phyloP scores from a whole-genome alignment of 495 filamentous ascomycete species.

The Immersiella caudata region DNA sequence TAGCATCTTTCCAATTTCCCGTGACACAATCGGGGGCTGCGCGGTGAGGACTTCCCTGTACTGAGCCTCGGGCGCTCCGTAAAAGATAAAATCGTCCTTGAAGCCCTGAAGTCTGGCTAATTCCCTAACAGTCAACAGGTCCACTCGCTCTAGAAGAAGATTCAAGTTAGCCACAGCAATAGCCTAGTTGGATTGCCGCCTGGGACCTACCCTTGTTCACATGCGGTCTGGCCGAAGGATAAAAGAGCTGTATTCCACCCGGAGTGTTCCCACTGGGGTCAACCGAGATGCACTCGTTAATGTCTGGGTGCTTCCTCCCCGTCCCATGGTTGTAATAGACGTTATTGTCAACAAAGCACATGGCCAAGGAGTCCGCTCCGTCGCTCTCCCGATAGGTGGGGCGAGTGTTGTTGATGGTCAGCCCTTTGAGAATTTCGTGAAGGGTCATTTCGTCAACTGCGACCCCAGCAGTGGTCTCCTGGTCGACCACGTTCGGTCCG shows the following conservation, averaged over 20 bases:
- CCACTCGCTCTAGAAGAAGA: neutral
- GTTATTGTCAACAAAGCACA: neutral
- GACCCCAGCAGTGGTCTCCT: neutral
- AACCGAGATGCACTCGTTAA: neutral
- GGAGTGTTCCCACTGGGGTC: neutral
- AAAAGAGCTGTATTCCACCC: neutral
- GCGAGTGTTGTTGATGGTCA: neutral
- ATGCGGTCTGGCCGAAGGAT: neutral
- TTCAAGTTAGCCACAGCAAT: neutral
- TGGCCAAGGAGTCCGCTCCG: neutral
- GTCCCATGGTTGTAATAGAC: slow-evolving; percentile 1
- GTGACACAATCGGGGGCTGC: neutral
- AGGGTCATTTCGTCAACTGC: neutral
- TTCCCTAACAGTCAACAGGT: slow-evolving; percentile 1
- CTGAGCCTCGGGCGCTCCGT: neutral
- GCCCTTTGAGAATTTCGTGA: neutral
- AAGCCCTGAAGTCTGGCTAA: slow-evolving; percentile 4
- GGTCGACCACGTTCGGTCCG: neutral
- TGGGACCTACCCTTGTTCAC: slow-evolving; percentile 5
- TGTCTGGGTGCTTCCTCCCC: neutral
- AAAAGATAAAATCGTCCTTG: slow-evolving; percentile 1
- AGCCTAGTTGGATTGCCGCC: no score
- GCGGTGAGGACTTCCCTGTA: slow-evolving; percentile 5
- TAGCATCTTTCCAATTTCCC: neutral
- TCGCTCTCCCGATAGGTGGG: neutral